These are phyloP conservation scores for Lolium rigidum DNA, from an alignment of 176 grass and related monocot species.

Conservation along the genomic window DNA sequence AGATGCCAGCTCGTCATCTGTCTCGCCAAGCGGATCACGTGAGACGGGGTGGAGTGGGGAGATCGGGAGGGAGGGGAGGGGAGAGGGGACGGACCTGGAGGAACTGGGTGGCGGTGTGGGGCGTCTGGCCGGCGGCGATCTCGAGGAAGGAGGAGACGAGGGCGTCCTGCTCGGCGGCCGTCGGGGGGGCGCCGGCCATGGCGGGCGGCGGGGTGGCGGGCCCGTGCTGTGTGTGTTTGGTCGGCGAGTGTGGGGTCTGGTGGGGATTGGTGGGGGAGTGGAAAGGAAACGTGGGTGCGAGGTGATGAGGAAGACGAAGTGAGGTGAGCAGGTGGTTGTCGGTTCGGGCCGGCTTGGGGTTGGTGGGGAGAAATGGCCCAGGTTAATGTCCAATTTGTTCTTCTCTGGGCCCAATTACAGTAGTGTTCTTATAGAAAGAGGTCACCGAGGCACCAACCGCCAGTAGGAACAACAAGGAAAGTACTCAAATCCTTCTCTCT, in stretches of 20 bases:
- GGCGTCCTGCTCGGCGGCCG: slow-evolving; percentile 55
- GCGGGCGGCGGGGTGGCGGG: slow-evolving; percentile 23
- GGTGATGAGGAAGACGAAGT: slow-evolving; percentile 42
- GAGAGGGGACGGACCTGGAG: slow-evolving; percentile 51
- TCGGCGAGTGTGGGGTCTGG: slow-evolving; percentile 38
- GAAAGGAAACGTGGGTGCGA: slow-evolving; percentile 15
- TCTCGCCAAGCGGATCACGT: not conserved
- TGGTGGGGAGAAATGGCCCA: slow-evolving; percentile 24
- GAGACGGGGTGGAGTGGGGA: not conserved
- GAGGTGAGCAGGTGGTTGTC: not conserved
- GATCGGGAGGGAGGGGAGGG: not conserved
- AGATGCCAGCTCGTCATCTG: slow-evolving; percentile 91
- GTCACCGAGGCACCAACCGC: no score
- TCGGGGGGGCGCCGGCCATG: slow-evolving; percentile 53
- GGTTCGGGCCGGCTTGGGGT: not conserved
- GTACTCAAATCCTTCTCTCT: no score
- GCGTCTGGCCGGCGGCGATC: slow-evolving; percentile 84
- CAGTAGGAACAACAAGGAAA: no score
- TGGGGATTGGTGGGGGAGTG: slow-evolving; percentile 23
- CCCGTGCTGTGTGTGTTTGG: slow-evolving; percentile 10
- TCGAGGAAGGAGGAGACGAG: slow-evolving; percentile 89
- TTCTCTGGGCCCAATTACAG: not conserved
- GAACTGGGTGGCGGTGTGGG: slow-evolving; percentile 75
- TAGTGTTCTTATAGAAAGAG: no score
- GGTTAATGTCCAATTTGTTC: not conserved